Evolutionary conservation across 768 basidiomycete genomes (phyloP).

Genomic region (Termitomyces sp.): DNA sequence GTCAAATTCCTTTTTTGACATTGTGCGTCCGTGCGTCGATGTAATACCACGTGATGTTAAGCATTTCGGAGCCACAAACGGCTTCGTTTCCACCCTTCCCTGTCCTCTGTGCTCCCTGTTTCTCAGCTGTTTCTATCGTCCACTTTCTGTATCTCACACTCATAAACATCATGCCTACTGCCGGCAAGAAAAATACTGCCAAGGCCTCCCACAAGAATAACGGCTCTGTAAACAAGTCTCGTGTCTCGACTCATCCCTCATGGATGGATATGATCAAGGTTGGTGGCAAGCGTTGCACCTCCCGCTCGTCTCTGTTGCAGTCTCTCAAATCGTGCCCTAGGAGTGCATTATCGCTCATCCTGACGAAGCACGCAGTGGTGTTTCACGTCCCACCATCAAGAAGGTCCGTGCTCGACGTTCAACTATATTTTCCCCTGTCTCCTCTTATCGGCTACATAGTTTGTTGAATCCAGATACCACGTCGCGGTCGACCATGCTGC

Average conservation of each 20-base stretch:
- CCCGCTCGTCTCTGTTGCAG: slow-evolving; percentile 6
- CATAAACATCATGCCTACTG: slow-evolving; percentile 16
- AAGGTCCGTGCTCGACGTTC: slow-evolving; percentile 35
- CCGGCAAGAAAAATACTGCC: slow-evolving; percentile 30
- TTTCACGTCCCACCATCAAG: slow-evolving; percentile 82
- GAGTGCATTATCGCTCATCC: slow-evolving; percentile 73
- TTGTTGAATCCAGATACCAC: slow-evolving; percentile 80
- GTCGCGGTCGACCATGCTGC: slow-evolving; percentile 70
- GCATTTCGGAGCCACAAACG: slow-evolving; percentile 17
- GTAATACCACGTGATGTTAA: slow-evolving; percentile 19
- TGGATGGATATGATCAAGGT: slow-evolving; percentile 85
- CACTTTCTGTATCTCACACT: background rate
- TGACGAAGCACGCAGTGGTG: slow-evolving; percentile 67
- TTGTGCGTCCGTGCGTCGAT: slow-evolving; percentile 19
- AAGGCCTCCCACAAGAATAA: slow-evolving; percentile 31
- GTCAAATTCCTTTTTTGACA: background rate
- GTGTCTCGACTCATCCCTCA: slow-evolving; percentile 47
- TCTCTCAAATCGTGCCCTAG: slow-evolving; percentile 17
- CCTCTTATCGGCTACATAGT: slow-evolving; percentile 32
- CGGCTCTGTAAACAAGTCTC: slow-evolving; percentile 27
- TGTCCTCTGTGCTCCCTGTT: slow-evolving; percentile 8
- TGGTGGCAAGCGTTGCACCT: slow-evolving; percentile 12
- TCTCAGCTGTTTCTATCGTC: background rate
- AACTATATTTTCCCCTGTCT: slow-evolving; percentile 7
- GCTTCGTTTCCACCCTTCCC: slow-evolving; percentile 19